Base-by-base conservation (phyloP, 306 rosid species). In the Acacia confusa region DNA sequence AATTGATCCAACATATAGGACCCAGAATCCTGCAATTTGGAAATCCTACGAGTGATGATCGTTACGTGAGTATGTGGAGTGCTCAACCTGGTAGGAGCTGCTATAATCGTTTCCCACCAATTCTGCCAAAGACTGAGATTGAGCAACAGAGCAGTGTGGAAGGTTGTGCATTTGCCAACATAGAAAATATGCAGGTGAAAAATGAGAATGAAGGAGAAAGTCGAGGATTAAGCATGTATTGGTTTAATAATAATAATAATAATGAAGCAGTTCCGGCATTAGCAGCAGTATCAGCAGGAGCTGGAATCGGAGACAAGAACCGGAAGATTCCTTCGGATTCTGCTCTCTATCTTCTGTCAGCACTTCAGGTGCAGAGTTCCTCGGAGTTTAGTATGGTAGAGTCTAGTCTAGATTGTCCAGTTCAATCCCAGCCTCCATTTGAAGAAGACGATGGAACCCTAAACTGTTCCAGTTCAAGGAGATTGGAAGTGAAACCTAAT, bases 21-120 rank as follows among this genome's bases (percentile, higher is more conserved):
- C 97, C 98, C 48, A 92, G 91, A 83, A 86, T 94, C 78, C 82
- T 94, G 85, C 94, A 94, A 43, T 91, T 92, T 76, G 87, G 93
- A 17, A 80, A 44, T 85, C 98, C 94, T 47, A 0, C 53, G 0
- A 2, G 20, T 86, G 79, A 36, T 85, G 81, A 36, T 89, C 34
- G 53, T 40, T 69, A 12, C 47, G 4, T 41, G 53, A 69, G 34
- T 11, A 41, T 41, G 74, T 41, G 74, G 74, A 15, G 11, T 5
- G 34, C 53, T 11, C 17, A 69, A 69, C 52, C 28, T 5, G 24
- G 9, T 12, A 16, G 20, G 8, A 41, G 10, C 52, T 69, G 19
- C 52, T 69, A 40, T 13, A 40, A 69, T 69, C 32, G 11, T 40
- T 41, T 11, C 74, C 48, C 73, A 1, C 73, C 73, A 38, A 68